A percentile compares a stretch with the other conserved stretches of the same genome.
Conservation (phyloP, 345 rosid species). For the Salix udensis region DNA sequence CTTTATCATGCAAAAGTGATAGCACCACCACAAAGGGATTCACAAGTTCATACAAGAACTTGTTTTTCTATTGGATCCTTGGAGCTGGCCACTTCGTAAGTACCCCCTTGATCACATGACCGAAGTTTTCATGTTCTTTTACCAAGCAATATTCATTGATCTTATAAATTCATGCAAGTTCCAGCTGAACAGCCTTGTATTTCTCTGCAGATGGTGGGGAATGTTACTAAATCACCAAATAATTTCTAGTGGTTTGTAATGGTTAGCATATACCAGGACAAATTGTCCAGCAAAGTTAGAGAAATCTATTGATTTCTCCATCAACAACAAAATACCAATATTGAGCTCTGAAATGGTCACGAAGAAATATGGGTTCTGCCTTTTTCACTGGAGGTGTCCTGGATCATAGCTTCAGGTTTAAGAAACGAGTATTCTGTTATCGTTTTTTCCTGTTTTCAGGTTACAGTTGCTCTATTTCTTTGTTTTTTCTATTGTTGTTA, state of each 20-base stretch:
- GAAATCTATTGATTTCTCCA: no score
- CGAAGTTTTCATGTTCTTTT: background rate
- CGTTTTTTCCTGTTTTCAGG: no score
- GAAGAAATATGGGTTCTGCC: no score
- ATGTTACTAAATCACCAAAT: constrained; percentile 32
- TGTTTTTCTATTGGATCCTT: constrained; percentile 38
- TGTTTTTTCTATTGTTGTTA: no score
- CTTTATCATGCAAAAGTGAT: constrained; percentile 32
- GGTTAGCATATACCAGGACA: background rate
- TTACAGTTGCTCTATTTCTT: no score
- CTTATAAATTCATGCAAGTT: constrained; percentile 18
- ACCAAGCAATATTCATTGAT: background rate
- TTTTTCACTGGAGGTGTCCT: no score
- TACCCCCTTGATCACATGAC: background rate
- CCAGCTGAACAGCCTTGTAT: constrained; percentile 43
- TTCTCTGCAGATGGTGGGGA: constrained; percentile 41
- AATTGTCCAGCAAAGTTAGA: no score
- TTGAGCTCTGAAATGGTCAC: no score
- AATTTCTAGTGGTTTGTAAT: background rate
- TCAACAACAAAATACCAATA: no score
- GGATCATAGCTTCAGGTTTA: no score
- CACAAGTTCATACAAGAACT: constrained; percentile 27
- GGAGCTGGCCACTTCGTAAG: constrained; percentile 45
- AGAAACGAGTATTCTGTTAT: no score
- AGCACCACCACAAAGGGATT: constrained; percentile 27